Conservation (phyloP, 331 rosid genomes). For the Spiraea crenata region DNA sequence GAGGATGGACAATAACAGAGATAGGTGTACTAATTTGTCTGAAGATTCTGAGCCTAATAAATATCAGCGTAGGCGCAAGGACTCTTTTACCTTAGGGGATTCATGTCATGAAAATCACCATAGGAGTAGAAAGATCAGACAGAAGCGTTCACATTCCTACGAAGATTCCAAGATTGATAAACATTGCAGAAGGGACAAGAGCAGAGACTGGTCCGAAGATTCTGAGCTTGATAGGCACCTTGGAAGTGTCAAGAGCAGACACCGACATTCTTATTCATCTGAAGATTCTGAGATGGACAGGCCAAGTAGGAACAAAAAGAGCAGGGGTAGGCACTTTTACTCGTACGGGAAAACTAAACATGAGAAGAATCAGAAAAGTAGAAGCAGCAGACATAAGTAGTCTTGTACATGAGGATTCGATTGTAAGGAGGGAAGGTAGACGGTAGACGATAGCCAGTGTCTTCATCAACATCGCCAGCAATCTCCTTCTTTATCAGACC, state of each 20-base stretch:
- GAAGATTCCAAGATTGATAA: slow-evolving; percentile 31
- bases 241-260: slow-evolving; percentile 24
- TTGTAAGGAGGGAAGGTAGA: too few relatives aligned
- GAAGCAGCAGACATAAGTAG: slow-evolving; percentile 1
- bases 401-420: slow-evolving; percentile 7
- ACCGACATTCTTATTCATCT: slow-evolving; percentile 6
- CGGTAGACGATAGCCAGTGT: too few relatives aligned
- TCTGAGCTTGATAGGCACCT: slow-evolving; percentile 20
- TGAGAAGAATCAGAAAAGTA: slow-evolving; percentile 1
- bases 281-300: slow-evolving; percentile 22
- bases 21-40: slow-evolving; percentile 23
- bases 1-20: slow-evolving; percentile 30
- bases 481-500: too few relatives aligned
- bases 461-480: too few relatives aligned
- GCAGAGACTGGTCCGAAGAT: slow-evolving; percentile 29
- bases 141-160: slow-evolving; percentile 23
- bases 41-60: slow-evolving; percentile 43
- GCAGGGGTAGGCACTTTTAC: slow-evolving; percentile 2
- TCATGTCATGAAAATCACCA: slow-evolving; percentile 17
- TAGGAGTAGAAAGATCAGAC: slow-evolving; percentile 31
- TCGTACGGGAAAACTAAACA: background rate
- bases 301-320: slow-evolving; percentile 18
- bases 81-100: slow-evolving; percentile 22
- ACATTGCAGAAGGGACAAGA: slow-evolving; percentile 28
- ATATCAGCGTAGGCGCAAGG: slow-evolving; percentile 23